Evolutionary conservation across 306 rosid species (phyloP), one percentile per base, ranked within the genome.

Genomic region (Quercus rubra): DNA sequence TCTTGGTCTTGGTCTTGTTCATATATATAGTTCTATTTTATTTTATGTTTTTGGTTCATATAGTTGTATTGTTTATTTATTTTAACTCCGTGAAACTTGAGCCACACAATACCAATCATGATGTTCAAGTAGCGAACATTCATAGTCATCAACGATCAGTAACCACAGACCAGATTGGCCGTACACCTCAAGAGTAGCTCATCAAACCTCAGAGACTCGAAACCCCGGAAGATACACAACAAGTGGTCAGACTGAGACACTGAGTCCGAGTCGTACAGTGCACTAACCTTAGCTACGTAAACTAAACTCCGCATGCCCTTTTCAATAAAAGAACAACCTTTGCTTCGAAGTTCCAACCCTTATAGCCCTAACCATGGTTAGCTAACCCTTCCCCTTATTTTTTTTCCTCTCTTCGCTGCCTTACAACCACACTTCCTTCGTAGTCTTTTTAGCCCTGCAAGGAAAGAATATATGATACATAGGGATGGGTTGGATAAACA

Each of bases 191-290:
- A n/a, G 79, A 46, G 46, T 79, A 74, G 54, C 67, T 49, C 80
- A 81, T 59, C 76, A 80, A 75, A 76, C 27, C 57, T 27, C 66
- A 73, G 55, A 51, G 77, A 83, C 85, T 79, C 87, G 81, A 79
- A 87, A 80, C 71, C 74, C 80, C 52, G 83, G 85, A 85, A 79
- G 78, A 81, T 88, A 89, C 88, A 85, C 74, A 69, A 77, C 46
- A 41, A 41, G 43, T 81, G 84, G 87, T 82, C 93, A 85, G 89
- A 81, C 88, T 85, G 88, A 41, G 68, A 77, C 83, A 73, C 86
- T 84, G 84, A 80, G 72, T 73, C 82, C 73, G 78, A 41, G 18
- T 64, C 55, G 70, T 41, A 74, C 82, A 52, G 57, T 17, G 6
- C 72, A 12, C 28, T 64, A 5, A 59, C 69, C 69, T 57, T 74